phyloP scores from a whole-genome alignment of 805 yeast genomes.

The Komagataella pastoris region DNA sequence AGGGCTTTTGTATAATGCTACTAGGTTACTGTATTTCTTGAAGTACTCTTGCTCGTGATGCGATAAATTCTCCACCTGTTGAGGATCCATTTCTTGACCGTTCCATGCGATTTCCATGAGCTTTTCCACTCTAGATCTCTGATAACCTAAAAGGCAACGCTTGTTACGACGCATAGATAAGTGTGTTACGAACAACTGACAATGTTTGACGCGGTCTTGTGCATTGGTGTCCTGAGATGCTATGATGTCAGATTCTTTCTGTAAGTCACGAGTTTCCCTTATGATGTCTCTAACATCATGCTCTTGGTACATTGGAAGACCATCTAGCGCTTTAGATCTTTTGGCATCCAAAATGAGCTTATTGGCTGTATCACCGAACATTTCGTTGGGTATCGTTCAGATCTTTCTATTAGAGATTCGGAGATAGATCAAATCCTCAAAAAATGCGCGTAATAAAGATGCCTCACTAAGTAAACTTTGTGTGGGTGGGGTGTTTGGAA shows the following conservation, averaged over 20 bases:
- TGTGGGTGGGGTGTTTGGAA: neutral
- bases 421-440: conserved; percentile 2
- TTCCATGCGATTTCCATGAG: conserved; percentile 65
- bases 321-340: conserved; percentile 52
- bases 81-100: conserved; percentile 34
- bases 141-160: conserved; percentile 78
- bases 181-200: conserved; percentile 57
- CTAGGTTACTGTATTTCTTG: conserved; percentile 53
- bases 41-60: conserved; percentile 73
- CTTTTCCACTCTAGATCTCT: conserved; percentile 53
- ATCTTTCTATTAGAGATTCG: neutral
- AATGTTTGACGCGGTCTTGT: conserved; percentile 35
- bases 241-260: conserved; percentile 39
- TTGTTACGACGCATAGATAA: conserved; percentile 80
- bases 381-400: conserved; percentile 12
- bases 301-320: conserved; percentile 57
- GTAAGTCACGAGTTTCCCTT: conserved; percentile 57
- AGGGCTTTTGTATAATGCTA: conserved; percentile 65
- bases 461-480: neutral
- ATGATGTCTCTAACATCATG: conserved; percentile 57
- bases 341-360: conserved; percentile 82
- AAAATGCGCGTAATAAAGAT: neutral
- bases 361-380: conserved; percentile 85
- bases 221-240: conserved; percentile 12
- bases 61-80: conserved; percentile 37